Base-by-base conservation (phyloP, 1,284 basidiomycete species). In the Tylopilus sp. region DNA sequence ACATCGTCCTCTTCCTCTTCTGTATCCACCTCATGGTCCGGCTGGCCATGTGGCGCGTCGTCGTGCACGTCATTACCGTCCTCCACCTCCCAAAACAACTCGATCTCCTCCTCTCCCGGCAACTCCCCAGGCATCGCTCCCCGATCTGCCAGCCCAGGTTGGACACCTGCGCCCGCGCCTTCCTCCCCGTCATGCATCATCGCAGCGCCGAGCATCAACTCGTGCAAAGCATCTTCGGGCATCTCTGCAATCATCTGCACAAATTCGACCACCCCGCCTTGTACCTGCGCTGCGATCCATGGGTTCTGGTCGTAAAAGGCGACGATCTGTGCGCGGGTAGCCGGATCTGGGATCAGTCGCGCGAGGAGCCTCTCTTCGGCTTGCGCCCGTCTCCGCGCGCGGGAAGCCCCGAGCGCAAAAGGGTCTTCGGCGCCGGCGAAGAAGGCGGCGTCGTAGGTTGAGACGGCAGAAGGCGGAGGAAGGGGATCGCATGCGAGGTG, bases 401-500 rank as follows among this genome's bases (percentile, higher is more conserved):
- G 57, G 55, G 59, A 58, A 18, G 48, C 6, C 52, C 11, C 28
- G 12, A 36, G 24, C 15, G 68, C 62, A 53, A 77, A 73, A 18
- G 75, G 62, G 52, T 85, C 81, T 50, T 82, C 81, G 6, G 78
- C 70, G 2, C 80, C 81, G 7, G 65, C 68, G 71, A 94, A 93
- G 71, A 91, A 94, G 20, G 67, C 69, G 2, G 76, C 70, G 54
- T 91, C 76, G 67, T 94, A 94, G 28, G 61, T 61, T 21, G 74
- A 85, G 6, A 81, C 63, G 2, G 76, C 71, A 2, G 77, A 76
- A 3, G 67, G 70, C 0, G 91, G 90, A 1, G 90, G 88, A 1
- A 94, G 70, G 1, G 91, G 91, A 62, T 94, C 91, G 57, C 85
- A 94, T 3, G 85, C 80, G 46, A 91, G 71, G 15, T 80, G 73